These are phyloP conservation scores for Aspergillus leporis DNA, from an alignment of 495 filamentous ascomycete genomes.

Conservation along the genomic window DNA sequence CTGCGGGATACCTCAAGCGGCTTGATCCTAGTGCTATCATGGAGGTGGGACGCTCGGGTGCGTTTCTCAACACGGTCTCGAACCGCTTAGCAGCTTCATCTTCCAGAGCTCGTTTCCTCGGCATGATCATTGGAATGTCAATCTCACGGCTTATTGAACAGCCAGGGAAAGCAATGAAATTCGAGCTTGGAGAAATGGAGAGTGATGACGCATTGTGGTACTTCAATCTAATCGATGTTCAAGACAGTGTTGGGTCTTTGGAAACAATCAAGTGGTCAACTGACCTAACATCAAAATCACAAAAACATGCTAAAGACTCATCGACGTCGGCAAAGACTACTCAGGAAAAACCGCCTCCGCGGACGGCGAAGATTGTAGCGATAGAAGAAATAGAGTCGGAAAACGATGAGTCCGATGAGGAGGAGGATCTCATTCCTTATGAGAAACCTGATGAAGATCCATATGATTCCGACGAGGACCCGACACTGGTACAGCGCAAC, in stretches of 20 bases:
- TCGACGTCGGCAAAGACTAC: slow-evolving; percentile 12
- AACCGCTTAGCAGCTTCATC: slow-evolving; percentile 83
- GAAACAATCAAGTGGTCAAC: slow-evolving; percentile 43
- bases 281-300: slow-evolving; percentile 7
- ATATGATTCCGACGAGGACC: slow-evolving; percentile 89
- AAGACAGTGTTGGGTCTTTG: slow-evolving; percentile 65
- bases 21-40: slow-evolving; percentile 58
- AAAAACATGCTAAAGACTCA: neutral
- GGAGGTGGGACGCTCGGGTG: slow-evolving; percentile 65
- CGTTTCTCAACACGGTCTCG: slow-evolving; percentile 76
- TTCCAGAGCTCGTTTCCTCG: slow-evolving; percentile 73
- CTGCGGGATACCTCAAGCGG: slow-evolving; percentile 73
- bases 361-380: slow-evolving; percentile 54
- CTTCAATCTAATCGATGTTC: slow-evolving; percentile 59
- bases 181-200: slow-evolving; percentile 78
- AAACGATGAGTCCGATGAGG: slow-evolving; percentile 53
- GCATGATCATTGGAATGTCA: slow-evolving; percentile 83
- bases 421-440: slow-evolving; percentile 79
- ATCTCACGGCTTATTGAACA: slow-evolving; percentile 81
- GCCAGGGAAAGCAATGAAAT: slow-evolving; percentile 70
- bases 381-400: slow-evolving; percentile 65
- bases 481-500: slow-evolving; percentile 77
- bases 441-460: slow-evolving; percentile 90
- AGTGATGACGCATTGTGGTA: slow-evolving; percentile 77
- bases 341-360: slow-evolving; percentile 22